Percentiles rank a stretch among this genome's conserved stretches.
These are phyloP conservation scores for Termitomyces sp. DNA, from an alignment of 768 basidiomycete genomes.

Conservation along the genomic window DNA sequence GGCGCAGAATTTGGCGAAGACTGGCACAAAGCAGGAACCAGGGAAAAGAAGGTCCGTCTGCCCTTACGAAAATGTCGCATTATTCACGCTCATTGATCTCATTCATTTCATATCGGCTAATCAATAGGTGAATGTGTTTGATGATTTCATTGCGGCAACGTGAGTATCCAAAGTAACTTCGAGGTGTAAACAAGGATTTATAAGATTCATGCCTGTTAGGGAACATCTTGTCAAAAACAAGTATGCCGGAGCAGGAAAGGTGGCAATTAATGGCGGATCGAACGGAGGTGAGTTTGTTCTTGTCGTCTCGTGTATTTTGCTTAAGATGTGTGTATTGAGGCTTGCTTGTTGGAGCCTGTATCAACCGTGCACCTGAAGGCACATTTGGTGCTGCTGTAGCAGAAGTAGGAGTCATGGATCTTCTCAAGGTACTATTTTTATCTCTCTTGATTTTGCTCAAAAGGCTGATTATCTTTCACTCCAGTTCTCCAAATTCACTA, in stretches of 20 bases:
- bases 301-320: background rate
- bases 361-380: conserved; percentile 72
- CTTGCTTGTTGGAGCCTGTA: conserved; percentile 79
- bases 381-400: conserved; percentile 78
- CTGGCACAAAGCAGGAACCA: conserved; percentile 76
- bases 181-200: background rate
- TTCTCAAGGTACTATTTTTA: conserved; percentile 55
- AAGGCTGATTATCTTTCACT: conserved; percentile 1
- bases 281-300: conserved; percentile 62
- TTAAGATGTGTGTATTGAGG: conserved; percentile 34
- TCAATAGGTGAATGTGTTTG: conserved; percentile 63
- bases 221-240: conserved; percentile 73
- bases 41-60: conserved; percentile 61
- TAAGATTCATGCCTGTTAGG: conserved; percentile 28
- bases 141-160: conserved; percentile 84
- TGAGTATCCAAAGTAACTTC: conserved; percentile 31
- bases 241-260: conserved; percentile 64
- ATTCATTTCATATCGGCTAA: background rate
- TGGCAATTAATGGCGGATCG: conserved; percentile 76
- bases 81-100: conserved; percentile 5
- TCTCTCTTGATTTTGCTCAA: background rate
- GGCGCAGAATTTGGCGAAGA: conserved; percentile 80
- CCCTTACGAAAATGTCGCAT: background rate
- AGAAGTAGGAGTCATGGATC: conserved; percentile 79
- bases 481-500: conserved; percentile 74